Evolutionary conservation across 2,329 filamentous ascomycete genomes (phyloP).

Genomic region (Alternaria sp.): DNA sequence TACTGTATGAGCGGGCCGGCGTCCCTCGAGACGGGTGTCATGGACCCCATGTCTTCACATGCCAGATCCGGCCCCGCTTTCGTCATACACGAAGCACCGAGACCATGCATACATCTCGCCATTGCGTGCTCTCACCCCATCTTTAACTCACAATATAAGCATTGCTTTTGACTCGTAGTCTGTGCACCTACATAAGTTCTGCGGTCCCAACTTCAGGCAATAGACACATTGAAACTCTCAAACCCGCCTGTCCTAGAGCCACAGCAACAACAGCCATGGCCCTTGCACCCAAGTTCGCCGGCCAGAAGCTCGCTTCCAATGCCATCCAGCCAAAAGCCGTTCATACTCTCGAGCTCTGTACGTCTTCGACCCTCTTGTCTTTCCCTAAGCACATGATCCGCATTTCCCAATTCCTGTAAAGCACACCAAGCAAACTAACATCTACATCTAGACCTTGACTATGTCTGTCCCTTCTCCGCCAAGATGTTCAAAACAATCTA

Average conservation of each 20-base stretch:
- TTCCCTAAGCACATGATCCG: background rate
- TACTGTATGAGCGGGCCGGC: background rate
- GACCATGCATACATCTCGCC: slow-evolving; percentile 24
- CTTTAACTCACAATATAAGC: background rate
- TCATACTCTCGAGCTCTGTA: slow-evolving; percentile 65
- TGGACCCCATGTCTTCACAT: background rate
- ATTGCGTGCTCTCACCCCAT: slow-evolving; percentile 31
- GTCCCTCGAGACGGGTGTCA: background rate
- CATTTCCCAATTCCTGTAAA: background rate
- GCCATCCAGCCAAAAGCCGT: slow-evolving; percentile 54
- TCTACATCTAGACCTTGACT: slow-evolving; percentile 74
- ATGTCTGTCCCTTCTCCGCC: slow-evolving; percentile 82
- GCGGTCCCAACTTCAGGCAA: background rate
- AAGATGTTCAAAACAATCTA: slow-evolving; percentile 83
- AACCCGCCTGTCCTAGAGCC: background rate
- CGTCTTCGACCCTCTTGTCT: slow-evolving; percentile 14
- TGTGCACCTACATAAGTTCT: background rate
- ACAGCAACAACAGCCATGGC: slow-evolving; percentile 61
- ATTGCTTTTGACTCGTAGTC: background rate
- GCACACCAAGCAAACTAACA: background rate
- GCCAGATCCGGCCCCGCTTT: slow-evolving; percentile 21
- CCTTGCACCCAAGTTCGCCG: slow-evolving; percentile 79
- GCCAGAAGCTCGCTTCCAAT: slow-evolving; percentile 69
- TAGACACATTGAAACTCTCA: background rate
- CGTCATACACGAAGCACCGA: slow-evolving; percentile 38